Conservation (phyloP, 2,329 filamentous ascomycete species). For the Coniochaeta prunicola region DNA sequence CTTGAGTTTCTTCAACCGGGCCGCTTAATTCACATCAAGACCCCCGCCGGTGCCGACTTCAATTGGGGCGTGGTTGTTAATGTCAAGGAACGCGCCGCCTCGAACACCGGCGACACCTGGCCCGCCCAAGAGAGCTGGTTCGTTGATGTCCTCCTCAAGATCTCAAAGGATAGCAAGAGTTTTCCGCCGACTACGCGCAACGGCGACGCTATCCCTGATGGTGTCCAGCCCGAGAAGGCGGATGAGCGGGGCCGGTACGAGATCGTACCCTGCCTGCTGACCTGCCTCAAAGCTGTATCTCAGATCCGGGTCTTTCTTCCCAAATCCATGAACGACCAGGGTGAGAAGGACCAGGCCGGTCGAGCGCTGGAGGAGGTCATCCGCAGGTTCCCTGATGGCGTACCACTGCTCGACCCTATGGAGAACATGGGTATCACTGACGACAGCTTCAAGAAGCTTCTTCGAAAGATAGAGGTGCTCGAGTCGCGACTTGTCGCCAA, state of each 20-base stretch:
- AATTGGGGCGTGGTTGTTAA: constrained; percentile 90
- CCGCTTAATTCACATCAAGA: constrained; percentile 80
- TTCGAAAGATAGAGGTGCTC: constrained; percentile 93
- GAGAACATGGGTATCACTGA: constrained; percentile 95
- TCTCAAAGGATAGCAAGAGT: constrained; percentile 43
- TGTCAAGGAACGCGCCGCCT: constrained; percentile 56
- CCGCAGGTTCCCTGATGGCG: constrained; percentile 83
- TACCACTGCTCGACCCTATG: constrained; percentile 83
- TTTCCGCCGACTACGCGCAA: constrained; percentile 20
- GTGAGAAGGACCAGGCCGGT: constrained; percentile 61
- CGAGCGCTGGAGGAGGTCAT: constrained; percentile 72
- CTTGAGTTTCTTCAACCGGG: constrained; percentile 79
- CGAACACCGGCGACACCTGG: constrained; percentile 60
- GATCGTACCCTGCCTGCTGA: constrained; percentile 78
- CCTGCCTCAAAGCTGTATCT: constrained; percentile 76
- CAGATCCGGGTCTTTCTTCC: constrained; percentile 80
- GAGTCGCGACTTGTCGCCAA: constrained; percentile 86
- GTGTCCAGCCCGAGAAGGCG: constrained; percentile 53
- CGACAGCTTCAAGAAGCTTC: constrained; percentile 85
- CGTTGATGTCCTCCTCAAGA: constrained; percentile 70
- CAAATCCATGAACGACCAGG: constrained; percentile 54
- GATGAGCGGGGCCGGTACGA: constrained; percentile 67
- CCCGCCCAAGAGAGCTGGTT: constrained; percentile 71
- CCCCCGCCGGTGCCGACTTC: constrained; percentile 69
- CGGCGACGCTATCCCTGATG: constrained; percentile 48